Conservation (phyloP, 805 yeast genomes). For the Spathaspora hagerdaliae region DNA sequence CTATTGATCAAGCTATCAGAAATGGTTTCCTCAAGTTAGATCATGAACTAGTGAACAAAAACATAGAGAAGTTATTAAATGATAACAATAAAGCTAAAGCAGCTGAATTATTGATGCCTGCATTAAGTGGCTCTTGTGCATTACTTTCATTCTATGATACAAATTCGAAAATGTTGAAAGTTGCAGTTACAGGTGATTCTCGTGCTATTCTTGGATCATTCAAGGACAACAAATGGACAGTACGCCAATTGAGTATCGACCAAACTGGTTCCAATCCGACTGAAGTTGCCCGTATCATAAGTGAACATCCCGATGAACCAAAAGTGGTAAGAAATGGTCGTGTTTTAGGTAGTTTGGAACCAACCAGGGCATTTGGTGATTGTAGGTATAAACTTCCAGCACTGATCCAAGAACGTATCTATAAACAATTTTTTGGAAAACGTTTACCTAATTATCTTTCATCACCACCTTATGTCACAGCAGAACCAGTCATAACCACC, state of each 20-base stretch:
- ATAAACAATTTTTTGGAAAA: conserved; percentile 78
- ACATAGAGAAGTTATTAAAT: conserved; percentile 64
- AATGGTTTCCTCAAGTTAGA: conserved; percentile 80
- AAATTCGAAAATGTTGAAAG: conserved; percentile 62
- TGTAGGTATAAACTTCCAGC: conserved; percentile 86
- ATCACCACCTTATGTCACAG: conserved; percentile 97
- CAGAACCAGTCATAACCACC: conserved; percentile 88
- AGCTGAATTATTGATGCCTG: conserved; percentile 80
- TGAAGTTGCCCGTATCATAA: conserved; percentile 76
- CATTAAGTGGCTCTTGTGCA: conserved; percentile 93
- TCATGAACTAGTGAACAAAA: conserved; percentile 76
- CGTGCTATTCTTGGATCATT: conserved; percentile 82
- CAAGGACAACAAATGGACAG: conserved; percentile 77
- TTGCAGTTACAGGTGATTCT: conserved; percentile 96
- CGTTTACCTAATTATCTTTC: conserved; percentile 65
- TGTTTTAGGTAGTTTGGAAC: conserved; percentile 89
- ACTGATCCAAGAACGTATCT: conserved; percentile 68
- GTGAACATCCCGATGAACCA: conserved; percentile 91
- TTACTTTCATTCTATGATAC: conserved; percentile 84
- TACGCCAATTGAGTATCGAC: conserved; percentile 78
- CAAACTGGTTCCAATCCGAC: conserved; percentile 91
- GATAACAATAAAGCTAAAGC: conserved; percentile 66
- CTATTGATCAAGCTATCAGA: conserved; percentile 75
- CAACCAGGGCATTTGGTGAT: conserved; percentile 96
- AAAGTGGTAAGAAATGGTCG: conserved; percentile 82